Evolutionary conservation across 2,329 filamentous ascomycete genomes (phyloP), one percentile per base, ranked within the genome.

Genomic region (Neospermospora avenae): DNA sequence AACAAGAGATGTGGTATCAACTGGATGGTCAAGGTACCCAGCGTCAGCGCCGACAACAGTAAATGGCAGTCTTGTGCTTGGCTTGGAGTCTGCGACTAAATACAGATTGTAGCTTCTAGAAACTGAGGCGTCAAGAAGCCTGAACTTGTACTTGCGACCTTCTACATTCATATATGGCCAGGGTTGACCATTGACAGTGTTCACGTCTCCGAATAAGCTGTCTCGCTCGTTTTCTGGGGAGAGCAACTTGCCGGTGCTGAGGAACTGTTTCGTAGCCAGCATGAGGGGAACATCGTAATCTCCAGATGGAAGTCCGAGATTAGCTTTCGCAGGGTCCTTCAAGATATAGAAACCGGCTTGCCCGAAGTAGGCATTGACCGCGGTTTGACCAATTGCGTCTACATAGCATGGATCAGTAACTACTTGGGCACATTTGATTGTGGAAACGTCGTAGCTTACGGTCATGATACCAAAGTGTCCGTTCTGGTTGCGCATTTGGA

Each of bases 81-180:
- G 63, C 1, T 39, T 37, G 5, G 61, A 46, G 25, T 67, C 65
- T 34, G 56, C 63, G 14, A 65, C 63, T 3, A 67, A 53, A n/a
- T 63, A 65, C 10, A 67, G 57, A 14, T 49, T 65, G 48, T 58
- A 67, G 13, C 53, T 49, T 58, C 64, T 71, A 25, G 63, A 61
- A 31, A 57, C 48, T 3, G 51, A 54, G 18, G 25, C 46, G 41
- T 61, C 24, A 5, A 54, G 46, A 46, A 55, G 54, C 7, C 48
- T 24, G 65, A 86, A 78, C 20, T 82, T 80, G 70, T 86, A 85
- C 69, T 84, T 85, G 68, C 83, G 78, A 6, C 81, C 82, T 70
- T 86, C 80, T 3, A 85, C 82, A n/a, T 78, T 75, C 10, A 84
- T 65, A 63, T 76, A 84, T 2, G 83, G 83, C 83, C 83, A 86